Percentiles rank a stretch among this genome's conserved stretches.
These are phyloP conservation scores for Phytophthora lateralis DNA, from an alignment of 352 stramenopile genomes.

Conservation along the genomic window DNA sequence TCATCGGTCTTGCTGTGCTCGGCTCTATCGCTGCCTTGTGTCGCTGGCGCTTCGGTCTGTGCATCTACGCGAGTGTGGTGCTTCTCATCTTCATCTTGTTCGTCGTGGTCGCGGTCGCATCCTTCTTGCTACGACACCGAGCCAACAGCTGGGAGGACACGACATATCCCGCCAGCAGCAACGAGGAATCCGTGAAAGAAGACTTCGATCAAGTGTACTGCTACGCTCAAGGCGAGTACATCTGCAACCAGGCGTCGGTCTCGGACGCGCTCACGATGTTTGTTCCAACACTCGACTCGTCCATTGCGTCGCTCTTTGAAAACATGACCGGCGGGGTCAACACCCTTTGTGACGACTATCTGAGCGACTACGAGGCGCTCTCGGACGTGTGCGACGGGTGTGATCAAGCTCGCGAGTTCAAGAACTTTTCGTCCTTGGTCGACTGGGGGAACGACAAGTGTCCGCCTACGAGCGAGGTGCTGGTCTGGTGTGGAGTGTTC, in stretches of 20 bases:
- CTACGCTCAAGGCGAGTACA: constrained; percentile 73
- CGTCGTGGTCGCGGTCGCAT: constrained; percentile 45
- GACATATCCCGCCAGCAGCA: constrained; percentile 51
- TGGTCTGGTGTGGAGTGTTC: constrained; percentile 71
- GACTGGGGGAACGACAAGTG: constrained; percentile 85
- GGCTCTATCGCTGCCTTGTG: constrained; percentile 63
- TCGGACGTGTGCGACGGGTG: constrained; percentile 60
- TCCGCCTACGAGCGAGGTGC: constrained; percentile 44
- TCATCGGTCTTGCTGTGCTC: constrained; percentile 64
- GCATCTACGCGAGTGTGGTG: constrained; percentile 61
- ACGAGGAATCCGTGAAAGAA: constrained; percentile 58
- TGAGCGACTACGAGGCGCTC: constrained; percentile 40
- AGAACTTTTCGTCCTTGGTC: constrained; percentile 71
- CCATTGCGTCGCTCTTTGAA: constrained; percentile 41
- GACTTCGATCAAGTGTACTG: constrained; percentile 76
- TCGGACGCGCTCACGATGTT: constrained; percentile 62
- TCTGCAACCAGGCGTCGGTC: constrained; percentile 67
- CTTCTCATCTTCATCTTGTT: constrained; percentile 62
- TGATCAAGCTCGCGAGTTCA: constrained; percentile 53
- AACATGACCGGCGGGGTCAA: constrained; percentile 69
- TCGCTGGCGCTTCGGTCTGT: constrained; percentile 60
- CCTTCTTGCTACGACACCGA: constrained; percentile 50
- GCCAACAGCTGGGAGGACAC: constrained; percentile 53
- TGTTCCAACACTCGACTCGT: constrained; percentile 40
- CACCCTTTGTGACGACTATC: constrained; percentile 59